phyloP scores from a whole-genome alignment of 768 basidiomycete genomes.

The Glaciozyma antarctica region DNA sequence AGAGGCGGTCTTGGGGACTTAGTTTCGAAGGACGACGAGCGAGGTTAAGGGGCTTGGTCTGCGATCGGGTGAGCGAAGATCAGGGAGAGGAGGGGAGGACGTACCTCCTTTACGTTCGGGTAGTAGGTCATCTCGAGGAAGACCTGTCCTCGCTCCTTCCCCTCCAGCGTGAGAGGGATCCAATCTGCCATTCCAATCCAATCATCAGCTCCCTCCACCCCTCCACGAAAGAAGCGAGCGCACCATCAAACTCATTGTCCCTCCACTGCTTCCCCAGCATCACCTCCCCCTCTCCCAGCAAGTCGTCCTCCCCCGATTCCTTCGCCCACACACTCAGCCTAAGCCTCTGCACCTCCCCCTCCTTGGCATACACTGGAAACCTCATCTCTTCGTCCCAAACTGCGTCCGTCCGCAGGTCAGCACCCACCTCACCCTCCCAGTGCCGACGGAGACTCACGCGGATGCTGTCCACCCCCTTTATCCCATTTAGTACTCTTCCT shows the following conservation, averaged over 20 bases:
- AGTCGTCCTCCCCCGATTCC: slow-evolving; percentile 5
- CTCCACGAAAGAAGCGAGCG: not conserved
- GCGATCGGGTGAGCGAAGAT: not conserved
- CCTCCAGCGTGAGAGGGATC: slow-evolving; percentile 3
- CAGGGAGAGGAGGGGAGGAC: not conserved
- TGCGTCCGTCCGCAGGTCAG: not conserved
- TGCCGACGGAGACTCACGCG: not conserved
- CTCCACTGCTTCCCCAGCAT: slow-evolving; percentile 8
- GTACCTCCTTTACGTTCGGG: not conserved
- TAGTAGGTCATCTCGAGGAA: slow-evolving; percentile 25
- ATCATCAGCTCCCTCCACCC: not conserved
- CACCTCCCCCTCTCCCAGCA: slow-evolving; percentile 12
- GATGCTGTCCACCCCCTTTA: slow-evolving; percentile 1
- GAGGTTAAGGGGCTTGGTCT: not conserved
- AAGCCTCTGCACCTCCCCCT: slow-evolving; percentile 1
- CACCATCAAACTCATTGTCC: slow-evolving; percentile 20
- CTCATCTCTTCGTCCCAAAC: slow-evolving; percentile 28
- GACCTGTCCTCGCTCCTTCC: slow-evolving; percentile 19
- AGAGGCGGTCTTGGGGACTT: too few species aligned
- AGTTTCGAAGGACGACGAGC: not conserved
- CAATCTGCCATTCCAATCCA: not conserved
- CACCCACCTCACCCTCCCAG: not conserved
- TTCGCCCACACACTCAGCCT: not conserved
- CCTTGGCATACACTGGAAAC: slow-evolving; percentile 1
- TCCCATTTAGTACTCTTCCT: slow-evolving; percentile 4